Conservation (phyloP, 805 yeast genomes). For the Barnettozyma sp. region DNA sequence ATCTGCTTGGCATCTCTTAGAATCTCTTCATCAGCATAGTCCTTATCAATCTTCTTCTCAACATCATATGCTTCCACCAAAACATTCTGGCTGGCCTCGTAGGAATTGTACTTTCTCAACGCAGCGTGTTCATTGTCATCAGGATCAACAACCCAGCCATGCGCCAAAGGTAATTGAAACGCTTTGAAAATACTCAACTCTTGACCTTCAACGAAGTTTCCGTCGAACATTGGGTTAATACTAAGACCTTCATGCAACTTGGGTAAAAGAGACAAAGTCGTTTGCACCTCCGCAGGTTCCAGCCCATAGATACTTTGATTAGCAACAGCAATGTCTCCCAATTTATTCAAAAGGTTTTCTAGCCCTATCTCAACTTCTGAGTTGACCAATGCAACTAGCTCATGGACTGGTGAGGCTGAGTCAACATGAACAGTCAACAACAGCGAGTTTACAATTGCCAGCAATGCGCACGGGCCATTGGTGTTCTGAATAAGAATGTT, state of each 20-base stretch:
- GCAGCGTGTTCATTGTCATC: constrained; percentile 28
- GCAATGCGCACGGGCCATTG: constrained; percentile 85
- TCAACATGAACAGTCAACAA: constrained; percentile 38
- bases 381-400: constrained; percentile 28
- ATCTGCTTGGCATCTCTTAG: constrained; percentile 30
- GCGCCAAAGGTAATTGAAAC: constrained; percentile 57
- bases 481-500: constrained; percentile 67
- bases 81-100: constrained; percentile 54
- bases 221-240: constrained; percentile 64
- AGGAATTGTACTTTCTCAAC: constrained; percentile 38
- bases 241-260: constrained; percentile 61
- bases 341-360: constrained; percentile 37
- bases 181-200: constrained; percentile 51
- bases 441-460: constrained; percentile 69
- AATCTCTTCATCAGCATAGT: constrained; percentile 24
- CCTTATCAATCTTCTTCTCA: constrained; percentile 20
- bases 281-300: constrained; percentile 30
- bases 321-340: constrained; percentile 42
- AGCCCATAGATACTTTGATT: constrained; percentile 24
- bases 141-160: constrained; percentile 76
- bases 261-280: constrained; percentile 52
- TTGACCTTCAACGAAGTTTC: constrained; percentile 47
- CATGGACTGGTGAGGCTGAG: constrained; percentile 21
- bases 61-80: constrained; percentile 42
- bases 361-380: constrained; percentile 30